Conservation (phyloP, 2,329 filamentous ascomycete genomes). For the Fusarium abutilonis region DNA sequence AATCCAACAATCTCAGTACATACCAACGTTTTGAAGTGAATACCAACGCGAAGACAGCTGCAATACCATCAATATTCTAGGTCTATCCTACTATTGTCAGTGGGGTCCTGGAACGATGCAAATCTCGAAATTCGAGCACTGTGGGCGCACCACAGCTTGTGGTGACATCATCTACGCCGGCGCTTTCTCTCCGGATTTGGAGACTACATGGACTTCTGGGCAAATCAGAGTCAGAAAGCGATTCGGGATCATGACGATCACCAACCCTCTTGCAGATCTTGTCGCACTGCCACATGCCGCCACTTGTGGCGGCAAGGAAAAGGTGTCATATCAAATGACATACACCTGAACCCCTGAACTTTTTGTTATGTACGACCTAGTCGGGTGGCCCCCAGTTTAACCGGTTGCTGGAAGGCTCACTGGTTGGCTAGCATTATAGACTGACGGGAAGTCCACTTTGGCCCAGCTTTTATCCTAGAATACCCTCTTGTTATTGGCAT, state of each 20-base stretch:
- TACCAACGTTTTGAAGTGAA: too few relatives aligned
- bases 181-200: constrained; percentile 29
- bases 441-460: too few relatives aligned
- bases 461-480: too few relatives aligned
- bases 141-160: constrained; percentile 27
- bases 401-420: too few relatives aligned
- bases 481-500: too few relatives aligned
- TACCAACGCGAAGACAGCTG: not conserved
- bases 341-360: too few relatives aligned
- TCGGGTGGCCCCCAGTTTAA: too few relatives aligned
- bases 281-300: constrained; percentile 16
- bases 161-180: constrained; percentile 41
- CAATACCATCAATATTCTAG: not conserved
- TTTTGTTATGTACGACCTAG: too few relatives aligned
- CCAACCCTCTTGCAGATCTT: constrained; percentile 19
- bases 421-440: too few relatives aligned
- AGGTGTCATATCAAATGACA: constrained; percentile 6
- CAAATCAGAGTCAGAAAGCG: constrained; percentile 25
- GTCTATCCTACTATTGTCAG: not conserved
- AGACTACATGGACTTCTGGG: constrained; percentile 2
- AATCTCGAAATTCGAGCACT: constrained; percentile 6
- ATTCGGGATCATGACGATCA: constrained; percentile 21
- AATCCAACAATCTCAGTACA: not conserved
- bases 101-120: constrained; percentile 3
- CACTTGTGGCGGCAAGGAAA: too few relatives aligned